Conservation (phyloP, 2,329 filamentous ascomycete species). For the Colletotrichum australisinense region DNA sequence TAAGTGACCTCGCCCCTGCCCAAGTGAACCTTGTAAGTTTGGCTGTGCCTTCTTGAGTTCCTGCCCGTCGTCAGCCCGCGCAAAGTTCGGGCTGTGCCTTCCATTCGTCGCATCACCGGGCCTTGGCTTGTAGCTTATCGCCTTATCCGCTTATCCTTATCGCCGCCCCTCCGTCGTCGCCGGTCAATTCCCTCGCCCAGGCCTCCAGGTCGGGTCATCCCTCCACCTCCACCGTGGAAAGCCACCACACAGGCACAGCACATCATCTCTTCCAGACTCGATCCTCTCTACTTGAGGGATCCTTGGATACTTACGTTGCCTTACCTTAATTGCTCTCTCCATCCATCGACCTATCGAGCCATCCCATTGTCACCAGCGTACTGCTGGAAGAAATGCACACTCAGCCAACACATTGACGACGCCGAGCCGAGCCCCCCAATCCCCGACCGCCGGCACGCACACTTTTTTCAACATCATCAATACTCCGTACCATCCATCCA, state of each 20-base stretch:
- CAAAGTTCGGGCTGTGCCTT: slow-evolving; percentile 2
- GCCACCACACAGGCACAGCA: neutral
- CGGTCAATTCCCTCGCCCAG: neutral
- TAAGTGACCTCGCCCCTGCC: too few relatives aligned
- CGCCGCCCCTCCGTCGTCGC: neutral
- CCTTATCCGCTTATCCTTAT: neutral
- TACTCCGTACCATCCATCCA: neutral
- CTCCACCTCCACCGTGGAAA: neutral
- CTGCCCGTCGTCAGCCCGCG: neutral
- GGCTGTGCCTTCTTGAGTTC: neutral
- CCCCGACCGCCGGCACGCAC: slow-evolving; percentile 1
- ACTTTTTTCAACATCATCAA: neutral
- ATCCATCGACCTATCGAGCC: neutral
- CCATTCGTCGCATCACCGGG: neutral
- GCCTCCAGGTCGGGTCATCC: too few relatives aligned
- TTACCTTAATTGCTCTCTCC: neutral
- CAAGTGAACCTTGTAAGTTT: too few relatives aligned
- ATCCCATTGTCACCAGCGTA: neutral
- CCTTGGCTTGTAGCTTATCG: neutral
- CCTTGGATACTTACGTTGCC: neutral
- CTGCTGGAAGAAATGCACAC: neutral
- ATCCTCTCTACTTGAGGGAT: neutral
- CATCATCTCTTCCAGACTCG: neutral
- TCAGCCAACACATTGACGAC: neutral
- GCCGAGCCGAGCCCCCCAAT: neutral